Conservation (phyloP, 2,329 filamentous ascomycete species). For the Penicillium aurantiogriseum region DNA sequence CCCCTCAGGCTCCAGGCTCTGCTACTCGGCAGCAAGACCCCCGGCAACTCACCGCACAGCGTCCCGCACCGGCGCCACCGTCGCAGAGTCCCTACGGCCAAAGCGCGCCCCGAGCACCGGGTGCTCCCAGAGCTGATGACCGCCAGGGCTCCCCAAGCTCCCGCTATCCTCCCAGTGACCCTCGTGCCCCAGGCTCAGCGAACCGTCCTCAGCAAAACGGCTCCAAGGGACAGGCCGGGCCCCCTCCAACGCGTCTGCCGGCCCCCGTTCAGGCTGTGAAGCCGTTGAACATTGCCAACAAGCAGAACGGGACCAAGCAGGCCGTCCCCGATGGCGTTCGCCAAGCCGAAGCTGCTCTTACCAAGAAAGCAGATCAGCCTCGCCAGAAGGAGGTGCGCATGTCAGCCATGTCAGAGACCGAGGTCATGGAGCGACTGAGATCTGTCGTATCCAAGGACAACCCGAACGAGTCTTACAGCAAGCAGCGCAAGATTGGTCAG, state of each 20-base stretch:
- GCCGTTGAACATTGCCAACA: slow-evolving; percentile 73
- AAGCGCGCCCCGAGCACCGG: slow-evolving; percentile 35
- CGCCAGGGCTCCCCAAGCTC: slow-evolving; percentile 36
- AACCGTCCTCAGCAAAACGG: slow-evolving; percentile 47
- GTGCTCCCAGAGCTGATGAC: slow-evolving; percentile 31
- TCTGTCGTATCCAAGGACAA: slow-evolving; percentile 95
- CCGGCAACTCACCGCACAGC: slow-evolving; percentile 66
- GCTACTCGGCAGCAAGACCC: slow-evolving; percentile 50
- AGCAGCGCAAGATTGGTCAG: slow-evolving; percentile 99
- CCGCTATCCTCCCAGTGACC: slow-evolving; percentile 35
- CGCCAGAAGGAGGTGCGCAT: slow-evolving; percentile 92
- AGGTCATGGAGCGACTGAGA: slow-evolving; percentile 94
- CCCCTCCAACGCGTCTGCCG: slow-evolving; percentile 58
- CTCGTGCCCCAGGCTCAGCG: slow-evolving; percentile 42
- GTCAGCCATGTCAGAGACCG: slow-evolving; percentile 95
- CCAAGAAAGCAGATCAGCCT: slow-evolving; percentile 68
- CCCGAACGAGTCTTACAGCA: slow-evolving; percentile 91
- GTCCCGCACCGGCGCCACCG: slow-evolving; percentile 73
- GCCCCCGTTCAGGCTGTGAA: slow-evolving; percentile 63
- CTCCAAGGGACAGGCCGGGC: slow-evolving; percentile 42
- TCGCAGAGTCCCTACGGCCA: slow-evolving; percentile 34
- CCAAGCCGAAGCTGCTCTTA: slow-evolving; percentile 84
- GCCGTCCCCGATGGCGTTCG: slow-evolving; percentile 66
- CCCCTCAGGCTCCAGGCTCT: slow-evolving; percentile 70
- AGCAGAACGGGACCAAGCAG: slow-evolving; percentile 53